Conservation (phyloP, 192 early-diverging fungal species). For the Thamnidium elegans region DNA sequence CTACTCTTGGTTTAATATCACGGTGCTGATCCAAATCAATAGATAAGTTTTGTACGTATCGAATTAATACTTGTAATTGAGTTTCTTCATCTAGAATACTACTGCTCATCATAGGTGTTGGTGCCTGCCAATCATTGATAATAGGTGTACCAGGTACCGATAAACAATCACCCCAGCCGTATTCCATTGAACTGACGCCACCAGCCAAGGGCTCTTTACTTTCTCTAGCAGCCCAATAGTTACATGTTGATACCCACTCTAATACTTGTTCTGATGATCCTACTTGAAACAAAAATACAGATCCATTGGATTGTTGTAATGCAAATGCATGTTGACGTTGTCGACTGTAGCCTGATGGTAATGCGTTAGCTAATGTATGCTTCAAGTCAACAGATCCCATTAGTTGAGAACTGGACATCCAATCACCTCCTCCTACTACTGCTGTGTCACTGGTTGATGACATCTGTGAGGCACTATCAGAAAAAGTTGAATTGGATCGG, state of each 20-base stretch:
- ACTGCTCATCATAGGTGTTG: constrained; percentile 40
- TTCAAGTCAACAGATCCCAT: constrained; percentile 60
- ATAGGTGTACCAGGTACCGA: constrained; percentile 6
- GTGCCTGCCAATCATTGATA: constrained; percentile 50
- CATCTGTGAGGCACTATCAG: constrained; percentile 7
- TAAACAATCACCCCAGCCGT: constrained; percentile 78
- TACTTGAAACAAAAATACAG: constrained; percentile 85
- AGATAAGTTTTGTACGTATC: constrained; percentile 61
- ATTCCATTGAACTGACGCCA: constrained; percentile 86
- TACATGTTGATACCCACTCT: constrained; percentile 88
- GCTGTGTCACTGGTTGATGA: neutral
- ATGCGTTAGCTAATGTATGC: constrained; percentile 80
- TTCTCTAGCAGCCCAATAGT: constrained; percentile 92
- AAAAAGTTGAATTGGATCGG: neutral
- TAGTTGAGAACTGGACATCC: constrained; percentile 35
- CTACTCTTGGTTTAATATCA: constrained; percentile 45
- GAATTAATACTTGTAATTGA: constrained; percentile 60
- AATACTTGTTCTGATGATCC: constrained; percentile 63
- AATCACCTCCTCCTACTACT: constrained; percentile 13
- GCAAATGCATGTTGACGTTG: constrained; percentile 82
- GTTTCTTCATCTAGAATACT: constrained; percentile 39
- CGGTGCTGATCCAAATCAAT: constrained; percentile 68
- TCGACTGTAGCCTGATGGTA: constrained; percentile 81
- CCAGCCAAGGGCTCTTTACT: constrained; percentile 89
- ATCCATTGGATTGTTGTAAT: constrained; percentile 73